Percentiles rank a stretch among this genome's conserved stretches.
Conservation (phyloP, 306 rosid genomes). For the Macrotyloma uniflorum region DNA sequence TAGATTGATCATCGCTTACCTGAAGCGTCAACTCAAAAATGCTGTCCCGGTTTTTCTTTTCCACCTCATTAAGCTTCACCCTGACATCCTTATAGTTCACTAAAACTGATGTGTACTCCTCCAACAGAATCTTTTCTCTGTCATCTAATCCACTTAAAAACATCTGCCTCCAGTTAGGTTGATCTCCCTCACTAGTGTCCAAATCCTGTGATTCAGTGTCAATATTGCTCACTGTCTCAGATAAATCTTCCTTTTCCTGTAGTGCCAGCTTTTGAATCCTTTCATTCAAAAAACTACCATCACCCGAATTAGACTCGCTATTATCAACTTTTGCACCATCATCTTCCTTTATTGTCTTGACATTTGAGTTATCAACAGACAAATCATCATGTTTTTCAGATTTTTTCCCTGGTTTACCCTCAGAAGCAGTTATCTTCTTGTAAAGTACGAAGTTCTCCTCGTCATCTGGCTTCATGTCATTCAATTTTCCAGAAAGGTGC, state of each 20-base stretch:
- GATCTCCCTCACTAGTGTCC: constrained; percentile 43
- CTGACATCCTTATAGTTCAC: constrained; percentile 75
- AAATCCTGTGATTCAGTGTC: constrained; percentile 50
- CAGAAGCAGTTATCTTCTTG: constrained; percentile 40
- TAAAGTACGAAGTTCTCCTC: constrained; percentile 36
- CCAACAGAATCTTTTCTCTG: constrained; percentile 77
- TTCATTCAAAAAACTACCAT: background rate
- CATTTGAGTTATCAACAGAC: constrained; percentile 20
- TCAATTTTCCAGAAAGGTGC: constrained; percentile 64
- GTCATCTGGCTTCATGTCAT: constrained; percentile 56
- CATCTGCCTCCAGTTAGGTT: constrained; percentile 70
- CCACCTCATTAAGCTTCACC: constrained; percentile 66
- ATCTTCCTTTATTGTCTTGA: constrained; percentile 19
- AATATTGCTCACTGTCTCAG: constrained; percentile 37
- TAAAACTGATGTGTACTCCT: constrained; percentile 88
- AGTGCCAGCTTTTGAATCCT: constrained; percentile 35
- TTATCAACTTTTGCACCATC: constrained; percentile 27
- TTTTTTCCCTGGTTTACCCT: constrained; percentile 33
- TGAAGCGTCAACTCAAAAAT: constrained; percentile 77
- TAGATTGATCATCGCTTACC: constrained; percentile 38
- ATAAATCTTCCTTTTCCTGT: constrained; percentile 43
- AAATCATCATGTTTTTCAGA: constrained; percentile 18
- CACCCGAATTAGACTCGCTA: constrained; percentile 31
- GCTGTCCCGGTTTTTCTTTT: constrained; percentile 74
- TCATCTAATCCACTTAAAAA: constrained; percentile 81